phyloP scores from a whole-genome alignment of 2,329 filamentous ascomycete genomes.

The Colletotrichum sp. region DNA sequence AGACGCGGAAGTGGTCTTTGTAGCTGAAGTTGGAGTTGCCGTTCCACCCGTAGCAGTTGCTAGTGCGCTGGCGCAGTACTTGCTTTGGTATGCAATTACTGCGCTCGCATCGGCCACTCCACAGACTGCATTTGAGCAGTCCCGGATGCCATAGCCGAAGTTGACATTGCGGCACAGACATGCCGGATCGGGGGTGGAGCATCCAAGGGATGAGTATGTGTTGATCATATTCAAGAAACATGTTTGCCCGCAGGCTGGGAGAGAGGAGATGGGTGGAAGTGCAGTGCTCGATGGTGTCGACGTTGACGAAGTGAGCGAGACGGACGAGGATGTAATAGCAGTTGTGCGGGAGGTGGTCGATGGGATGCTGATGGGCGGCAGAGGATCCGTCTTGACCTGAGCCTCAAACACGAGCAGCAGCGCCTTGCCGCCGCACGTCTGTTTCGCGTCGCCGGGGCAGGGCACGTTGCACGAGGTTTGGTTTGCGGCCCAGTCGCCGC shows the following conservation, averaged over 20 bases:
- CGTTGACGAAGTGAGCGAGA: neutral
- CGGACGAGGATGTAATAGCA: neutral
- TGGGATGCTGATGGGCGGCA: neutral
- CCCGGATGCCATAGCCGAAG: conserved; percentile 18
- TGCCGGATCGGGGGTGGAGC: neutral
- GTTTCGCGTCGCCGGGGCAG: conserved; percentile 35
- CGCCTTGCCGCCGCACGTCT: conserved; percentile 37
- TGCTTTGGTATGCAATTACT: conserved; percentile 8
- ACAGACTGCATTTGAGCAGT: conserved; percentile 9
- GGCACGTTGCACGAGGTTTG: conserved; percentile 31
- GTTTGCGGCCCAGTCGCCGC: conserved; percentile 22
- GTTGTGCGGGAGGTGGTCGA: neutral
- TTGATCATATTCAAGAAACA: neutral
- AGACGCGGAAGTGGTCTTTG: neutral
- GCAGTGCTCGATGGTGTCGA: neutral
- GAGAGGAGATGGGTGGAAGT: neutral
- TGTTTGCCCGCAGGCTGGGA: neutral
- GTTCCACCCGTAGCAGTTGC: neutral
- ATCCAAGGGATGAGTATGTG: conserved; percentile 8
- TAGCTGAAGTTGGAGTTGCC: neutral
- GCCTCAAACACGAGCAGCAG: conserved; percentile 34
- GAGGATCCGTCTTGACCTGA: neutral
- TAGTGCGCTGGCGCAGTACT: conserved; percentile 2
- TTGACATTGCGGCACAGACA: conserved; percentile 20
- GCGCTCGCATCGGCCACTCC: conserved; percentile 1